Conservation (phyloP, 345 rosid genomes). For the Bruguiera gymnorhiza region DNA sequence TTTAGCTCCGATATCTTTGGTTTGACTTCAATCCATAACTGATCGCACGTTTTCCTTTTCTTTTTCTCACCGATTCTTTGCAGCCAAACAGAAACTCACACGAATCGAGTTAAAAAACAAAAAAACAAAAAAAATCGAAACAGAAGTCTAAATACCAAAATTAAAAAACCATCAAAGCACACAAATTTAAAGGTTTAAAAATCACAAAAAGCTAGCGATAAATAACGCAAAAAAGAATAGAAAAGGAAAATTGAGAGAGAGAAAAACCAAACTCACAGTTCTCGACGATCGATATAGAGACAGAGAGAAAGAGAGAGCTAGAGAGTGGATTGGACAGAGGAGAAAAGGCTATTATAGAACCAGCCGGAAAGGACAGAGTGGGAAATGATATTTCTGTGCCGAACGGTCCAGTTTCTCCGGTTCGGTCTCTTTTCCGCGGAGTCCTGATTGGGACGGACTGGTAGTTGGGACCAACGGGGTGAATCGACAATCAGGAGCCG, state of each 20-base stretch:
- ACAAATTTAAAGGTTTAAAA: no score
- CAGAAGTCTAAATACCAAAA: background rate
- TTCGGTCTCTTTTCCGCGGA: background rate
- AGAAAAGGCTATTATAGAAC: background rate
- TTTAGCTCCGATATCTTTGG: no score
- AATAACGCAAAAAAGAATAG: no score
- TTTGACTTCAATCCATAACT: no score
- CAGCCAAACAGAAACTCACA: slow-evolving; percentile 12
- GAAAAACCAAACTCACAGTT: slow-evolving; percentile 3
- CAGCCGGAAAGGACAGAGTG: no score
- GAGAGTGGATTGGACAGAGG: no score
- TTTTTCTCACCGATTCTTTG: slow-evolving; percentile 5
- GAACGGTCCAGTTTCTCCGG: slow-evolving; percentile 9
- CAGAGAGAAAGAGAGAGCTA: background rate
- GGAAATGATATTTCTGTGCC: background rate
- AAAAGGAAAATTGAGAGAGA: background rate
- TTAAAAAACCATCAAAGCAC: no score
- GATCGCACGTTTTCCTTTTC: no score
- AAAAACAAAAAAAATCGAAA: background rate
- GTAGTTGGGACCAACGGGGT: background rate
- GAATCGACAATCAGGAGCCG: background rate
- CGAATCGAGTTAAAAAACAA: background rate
- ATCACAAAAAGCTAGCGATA: no score
- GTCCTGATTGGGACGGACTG: background rate
- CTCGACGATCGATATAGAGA: background rate